These are phyloP conservation scores for Actinomortierella wolfii DNA, from an alignment of 371 early-diverging fungal genomes.

Conservation along the genomic window DNA sequence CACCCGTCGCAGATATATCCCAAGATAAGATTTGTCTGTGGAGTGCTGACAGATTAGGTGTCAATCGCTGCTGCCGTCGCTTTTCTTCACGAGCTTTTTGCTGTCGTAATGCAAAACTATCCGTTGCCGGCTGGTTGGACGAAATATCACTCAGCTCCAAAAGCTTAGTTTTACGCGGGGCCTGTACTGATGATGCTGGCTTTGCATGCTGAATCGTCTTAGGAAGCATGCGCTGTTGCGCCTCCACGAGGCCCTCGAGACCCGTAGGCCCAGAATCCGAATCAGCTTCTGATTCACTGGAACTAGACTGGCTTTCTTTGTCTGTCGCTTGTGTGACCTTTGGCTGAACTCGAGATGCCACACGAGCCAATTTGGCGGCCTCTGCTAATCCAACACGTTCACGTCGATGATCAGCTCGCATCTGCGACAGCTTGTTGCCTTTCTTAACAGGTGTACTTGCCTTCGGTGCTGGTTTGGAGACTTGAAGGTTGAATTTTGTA, in stretches of 20 bases:
- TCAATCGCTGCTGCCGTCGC: constrained; percentile 49
- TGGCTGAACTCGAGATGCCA: constrained; percentile 1
- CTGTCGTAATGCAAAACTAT: constrained; percentile 14
- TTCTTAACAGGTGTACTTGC: constrained; percentile 12
- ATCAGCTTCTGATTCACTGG: too few relatives aligned
- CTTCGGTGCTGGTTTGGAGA: constrained; percentile 21
- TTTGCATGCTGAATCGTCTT: too few relatives aligned
- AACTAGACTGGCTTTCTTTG: too few relatives aligned
- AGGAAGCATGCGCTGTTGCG: too few relatives aligned
- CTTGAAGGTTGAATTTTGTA: constrained; percentile 9
- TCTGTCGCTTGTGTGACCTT: too few relatives aligned
- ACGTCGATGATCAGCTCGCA: constrained; percentile 33
- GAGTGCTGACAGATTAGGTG: constrained; percentile 53
- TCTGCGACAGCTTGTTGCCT: constrained; percentile 32
- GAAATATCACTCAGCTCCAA: constrained; percentile 35
- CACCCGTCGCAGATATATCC: constrained; percentile 52
- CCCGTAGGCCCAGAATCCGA: too few relatives aligned
- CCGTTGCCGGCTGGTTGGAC: constrained; percentile 8
- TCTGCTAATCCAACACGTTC: constrained; percentile 20
- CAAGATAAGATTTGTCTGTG: constrained; percentile 59
- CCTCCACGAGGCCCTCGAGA: too few relatives aligned
- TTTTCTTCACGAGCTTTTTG: constrained; percentile 32
- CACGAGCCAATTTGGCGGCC: constrained; percentile 26
- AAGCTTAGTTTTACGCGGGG: constrained; percentile 39
- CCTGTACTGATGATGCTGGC: constrained; percentile 1